Evolutionary conservation across 768 basidiomycete genomes (phyloP), one percentile per base, ranked within the genome.

Genomic region (Lactarius sanguifluus): DNA sequence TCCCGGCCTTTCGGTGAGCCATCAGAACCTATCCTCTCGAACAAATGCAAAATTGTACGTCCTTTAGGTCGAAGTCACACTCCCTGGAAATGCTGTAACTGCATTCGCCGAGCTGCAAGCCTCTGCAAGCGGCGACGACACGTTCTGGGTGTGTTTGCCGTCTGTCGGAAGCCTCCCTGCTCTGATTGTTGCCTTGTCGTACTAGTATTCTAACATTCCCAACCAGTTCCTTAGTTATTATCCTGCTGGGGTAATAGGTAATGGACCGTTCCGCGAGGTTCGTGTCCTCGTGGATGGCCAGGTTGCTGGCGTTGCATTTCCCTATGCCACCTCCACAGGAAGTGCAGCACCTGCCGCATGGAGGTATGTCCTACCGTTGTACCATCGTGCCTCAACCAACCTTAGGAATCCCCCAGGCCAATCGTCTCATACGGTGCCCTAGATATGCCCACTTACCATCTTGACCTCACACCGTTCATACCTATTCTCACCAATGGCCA

Each of bases 81-180:
- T 92, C 6, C 91, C 91, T 23, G 82, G 75, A 68, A 91, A 91
- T 64, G 80, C 90, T 3, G 83, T 90, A 1, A 78, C 86, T 55
- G 79, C 87, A 1, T 89, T 82, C 66, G 89, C 86, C 8, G 90
- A 92, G 73, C 76, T 93, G 4, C 85, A 85, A 68, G 90, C 91
- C 18, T 91, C 79, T 2, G 86, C 88, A 1, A 87, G 85, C 64
- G 80, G 80, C 16, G 75, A 81, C 1, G 88, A 88, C 72, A 91
- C 92, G 75, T 91, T 90, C 72, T 93, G 91, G 91, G 90, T 90
- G 69, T 59, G 79, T 65, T 1, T 15, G 10, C 25, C 18, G 12
- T 36, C 45, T 38, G 64, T 67, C 55, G 4, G 32, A 38, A n/a
- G 16, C n/a, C 18, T 47, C 25, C 9, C 30, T 32, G 4, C 18